Evolutionary conservation across 2,329 filamentous ascomycete genomes (phyloP), one percentile per base, ranked within the genome.

Genomic region (Bipolaris oryzae): DNA sequence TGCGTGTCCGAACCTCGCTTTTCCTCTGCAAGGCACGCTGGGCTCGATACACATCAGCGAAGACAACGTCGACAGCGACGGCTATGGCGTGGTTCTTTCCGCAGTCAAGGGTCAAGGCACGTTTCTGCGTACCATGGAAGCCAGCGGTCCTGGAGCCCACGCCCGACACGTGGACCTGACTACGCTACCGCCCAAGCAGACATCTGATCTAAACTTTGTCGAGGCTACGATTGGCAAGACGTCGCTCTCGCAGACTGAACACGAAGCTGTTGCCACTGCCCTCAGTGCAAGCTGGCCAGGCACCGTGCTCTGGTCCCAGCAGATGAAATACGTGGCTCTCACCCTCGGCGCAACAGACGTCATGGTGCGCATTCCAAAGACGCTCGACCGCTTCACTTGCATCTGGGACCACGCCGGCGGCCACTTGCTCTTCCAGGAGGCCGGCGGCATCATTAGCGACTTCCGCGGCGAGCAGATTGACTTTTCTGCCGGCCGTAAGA

Each of bases 1-100:
- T 39, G 86, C 83, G 7, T 87, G 84, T 69, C 86, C 87, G 9
- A 88, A 88, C 62, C 74, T 88, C n/a, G 77, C 79, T 7, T 74
- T 80, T 9, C 68, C 76, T 35, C 68, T 74, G 13, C 34, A 61
- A 7, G 60, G 59, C 13, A 52, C 57, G 6, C 52, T 69, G 3
- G 57, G 62, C 10, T 45, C 61, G 48, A 63, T 53, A 15, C 59
- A 63, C 5, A 61, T 76, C 41, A 65, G 71, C 45, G 74, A 76
- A 58, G 72, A 81, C 21, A 61, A 69, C 3, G 76, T 80, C n/a
- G 80, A 82, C 58, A 65, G 68, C 31, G 65, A 75, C 3, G 80
- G 80, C 0, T 72, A 76, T 37, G 74, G 74, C 31, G 66, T 75
- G 39, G 45, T 85, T 60, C 67, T 85, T 6, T 81, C 78, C 21